These are phyloP conservation scores for Sporisorium reilianum DNA, from an alignment of 1,284 basidiomycete species.

Conservation along the genomic window DNA sequence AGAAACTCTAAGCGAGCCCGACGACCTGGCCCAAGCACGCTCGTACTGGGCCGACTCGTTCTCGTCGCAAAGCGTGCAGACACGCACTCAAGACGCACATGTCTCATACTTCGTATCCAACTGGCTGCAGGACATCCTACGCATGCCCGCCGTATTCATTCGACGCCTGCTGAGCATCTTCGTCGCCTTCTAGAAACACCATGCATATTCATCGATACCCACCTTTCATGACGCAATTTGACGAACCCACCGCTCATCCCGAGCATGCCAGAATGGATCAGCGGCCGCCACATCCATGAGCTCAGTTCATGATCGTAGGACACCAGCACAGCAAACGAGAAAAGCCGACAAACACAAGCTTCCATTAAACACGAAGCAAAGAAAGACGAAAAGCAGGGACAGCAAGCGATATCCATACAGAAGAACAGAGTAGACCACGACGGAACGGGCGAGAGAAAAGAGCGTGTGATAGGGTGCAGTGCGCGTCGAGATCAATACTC, in stretches of 20 bases:
- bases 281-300: no score
- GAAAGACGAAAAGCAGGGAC: background rate
- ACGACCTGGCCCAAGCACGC: background rate
- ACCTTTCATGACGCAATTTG: background rate
- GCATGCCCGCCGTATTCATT: constrained; percentile 12
- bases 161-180: constrained; percentile 13
- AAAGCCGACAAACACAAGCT: background rate
- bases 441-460: background rate
- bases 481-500: constrained; percentile 12
- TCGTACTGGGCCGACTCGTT: constrained; percentile 6
- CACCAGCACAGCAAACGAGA: background rate
- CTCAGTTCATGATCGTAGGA: no score
- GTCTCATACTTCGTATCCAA: constrained; percentile 6
- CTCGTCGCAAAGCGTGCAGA: background rate
- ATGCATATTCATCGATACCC: constrained; percentile 10
- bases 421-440: background rate
- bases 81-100: background rate
- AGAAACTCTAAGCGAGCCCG: background rate
- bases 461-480: constrained; percentile 2
- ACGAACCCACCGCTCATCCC: background rate
- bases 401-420: background rate
- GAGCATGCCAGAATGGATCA: background rate
- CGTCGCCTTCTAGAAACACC: constrained; percentile 1
- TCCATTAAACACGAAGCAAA: background rate
- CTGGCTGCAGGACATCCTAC: constrained; percentile 21